Percentiles rank a stretch among this genome's conserved stretches.
Conservation (phyloP, 768 basidiomycete genomes). For the Termitomyces sp. region DNA sequence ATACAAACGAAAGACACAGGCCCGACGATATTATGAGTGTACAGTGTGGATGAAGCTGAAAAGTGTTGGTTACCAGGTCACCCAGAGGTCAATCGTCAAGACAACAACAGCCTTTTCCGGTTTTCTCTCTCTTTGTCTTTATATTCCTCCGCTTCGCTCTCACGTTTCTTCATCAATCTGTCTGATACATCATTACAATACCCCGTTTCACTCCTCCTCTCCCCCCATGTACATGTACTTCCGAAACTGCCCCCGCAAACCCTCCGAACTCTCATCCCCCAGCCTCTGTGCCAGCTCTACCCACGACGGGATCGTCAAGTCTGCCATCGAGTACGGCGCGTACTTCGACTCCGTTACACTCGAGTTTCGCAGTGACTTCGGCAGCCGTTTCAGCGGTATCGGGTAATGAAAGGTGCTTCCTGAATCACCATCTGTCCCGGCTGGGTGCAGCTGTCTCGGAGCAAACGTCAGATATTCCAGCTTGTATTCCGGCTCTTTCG, state of each 20-base stretch:
- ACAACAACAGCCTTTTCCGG: slow-evolving; percentile 25
- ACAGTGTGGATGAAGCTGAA: slow-evolving; percentile 19
- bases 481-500: slow-evolving; percentile 53
- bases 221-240: slow-evolving; percentile 71
- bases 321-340: slow-evolving; percentile 67
- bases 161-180: slow-evolving; percentile 1
- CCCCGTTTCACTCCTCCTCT: slow-evolving; percentile 16
- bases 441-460: slow-evolving; percentile 35
- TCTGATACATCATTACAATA: slow-evolving; percentile 11
- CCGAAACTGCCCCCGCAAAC: slow-evolving; percentile 60
- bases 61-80: slow-evolving; percentile 31
- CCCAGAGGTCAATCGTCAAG: slow-evolving; percentile 32
- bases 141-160: slow-evolving; percentile 3
- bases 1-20: slow-evolving; percentile 24
- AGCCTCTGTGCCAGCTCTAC: slow-evolving; percentile 59
- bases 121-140: slow-evolving; percentile 6
- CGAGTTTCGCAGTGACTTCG: slow-evolving; percentile 38
- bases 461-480: slow-evolving; percentile 76
- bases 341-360: slow-evolving; percentile 41
- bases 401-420: slow-evolving; percentile 36
- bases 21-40: slow-evolving; percentile 32
- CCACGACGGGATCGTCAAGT: slow-evolving; percentile 79
- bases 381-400: slow-evolving; percentile 53
- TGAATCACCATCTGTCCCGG: slow-evolving; percentile 12
- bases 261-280: slow-evolving; percentile 43